Conservation (phyloP, 441 rosid genomes). For the Gossypium aridum region DNA sequence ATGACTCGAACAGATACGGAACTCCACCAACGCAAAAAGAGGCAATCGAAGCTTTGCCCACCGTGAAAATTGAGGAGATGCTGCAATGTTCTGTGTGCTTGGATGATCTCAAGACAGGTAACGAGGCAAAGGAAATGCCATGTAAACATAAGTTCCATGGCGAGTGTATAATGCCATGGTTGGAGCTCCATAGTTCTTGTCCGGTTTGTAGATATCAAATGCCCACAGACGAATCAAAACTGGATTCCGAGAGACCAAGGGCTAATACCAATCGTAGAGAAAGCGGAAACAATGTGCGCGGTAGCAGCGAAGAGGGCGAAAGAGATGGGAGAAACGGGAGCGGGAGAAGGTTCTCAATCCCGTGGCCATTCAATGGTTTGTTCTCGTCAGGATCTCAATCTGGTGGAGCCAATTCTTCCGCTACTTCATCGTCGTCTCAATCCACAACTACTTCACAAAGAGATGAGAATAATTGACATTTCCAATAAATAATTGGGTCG, state of each 20-base stretch:
- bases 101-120: conserved; percentile 50
- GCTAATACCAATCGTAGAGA: conserved; percentile 23
- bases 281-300: conserved; percentile 5
- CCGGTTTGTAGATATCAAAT: conserved; percentile 57
- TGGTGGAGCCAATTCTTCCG: conserved; percentile 30
- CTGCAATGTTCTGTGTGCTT: conserved; percentile 56
- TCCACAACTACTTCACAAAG: conserved; percentile 7
- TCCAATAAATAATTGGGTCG: not conserved
- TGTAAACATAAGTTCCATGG: conserved; percentile 62
- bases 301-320: conserved; percentile 26
- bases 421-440: conserved; percentile 24
- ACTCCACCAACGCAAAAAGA: conserved; percentile 57
- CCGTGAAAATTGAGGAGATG: conserved; percentile 33
- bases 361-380: conserved; percentile 29
- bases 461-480: conserved; percentile 22
- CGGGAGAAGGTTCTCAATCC: conserved; percentile 50
- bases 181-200: conserved; percentile 69
- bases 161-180: conserved; percentile 60
- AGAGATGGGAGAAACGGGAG: conserved; percentile 20
- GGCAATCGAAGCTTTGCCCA: conserved; percentile 39
- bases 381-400: conserved; percentile 41
- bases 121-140: conserved; percentile 54
- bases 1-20: conserved; percentile 41
- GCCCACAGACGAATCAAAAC: conserved; percentile 45
- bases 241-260: conserved; percentile 37